Conservation (phyloP, 345 rosid species). For the Physaria fendleri region DNA sequence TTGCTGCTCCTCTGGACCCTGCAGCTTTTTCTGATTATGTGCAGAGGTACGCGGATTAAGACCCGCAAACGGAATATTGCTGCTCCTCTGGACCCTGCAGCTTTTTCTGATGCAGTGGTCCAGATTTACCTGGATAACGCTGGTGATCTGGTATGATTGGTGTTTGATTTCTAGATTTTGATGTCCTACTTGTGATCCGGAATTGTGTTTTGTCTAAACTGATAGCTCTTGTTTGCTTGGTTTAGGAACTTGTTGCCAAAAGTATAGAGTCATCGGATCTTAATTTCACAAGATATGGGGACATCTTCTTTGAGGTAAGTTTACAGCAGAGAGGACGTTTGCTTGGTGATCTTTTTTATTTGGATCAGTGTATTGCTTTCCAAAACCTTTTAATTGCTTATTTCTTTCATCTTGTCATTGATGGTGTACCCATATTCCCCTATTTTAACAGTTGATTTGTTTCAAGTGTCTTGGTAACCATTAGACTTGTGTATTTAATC, state of each 20-base stretch:
- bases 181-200: background rate
- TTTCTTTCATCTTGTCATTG: background rate
- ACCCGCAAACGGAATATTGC: slow-evolving; percentile 99
- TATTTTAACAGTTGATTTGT: background rate
- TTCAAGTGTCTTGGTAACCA: background rate
- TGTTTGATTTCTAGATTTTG: background rate
- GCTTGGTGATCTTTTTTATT: background rate
- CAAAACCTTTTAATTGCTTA: background rate
- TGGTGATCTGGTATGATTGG: slow-evolving; percentile 83
- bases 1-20: slow-evolving; percentile 98
- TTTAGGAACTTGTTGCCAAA: slow-evolving; percentile 91
- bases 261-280: slow-evolving; percentile 86
- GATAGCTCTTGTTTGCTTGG: background rate
- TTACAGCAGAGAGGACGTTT: background rate
- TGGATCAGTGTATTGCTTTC: background rate
- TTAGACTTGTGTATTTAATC: background rate
- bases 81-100: slow-evolving; percentile 98
- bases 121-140: slow-evolving; percentile 94
- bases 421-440: background rate
- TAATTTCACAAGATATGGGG: slow-evolving; percentile 94
- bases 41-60: slow-evolving; percentile 99
- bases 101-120: slow-evolving; percentile 99
- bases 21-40: slow-evolving; percentile 89
- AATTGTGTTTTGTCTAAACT: background rate
- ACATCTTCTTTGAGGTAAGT: slow-evolving; percentile 40